Percentiles rank a stretch among this genome's conserved stretches.
phyloP scores from a whole-genome alignment of 306 rosid species.

The Boehmeria nivea region DNA sequence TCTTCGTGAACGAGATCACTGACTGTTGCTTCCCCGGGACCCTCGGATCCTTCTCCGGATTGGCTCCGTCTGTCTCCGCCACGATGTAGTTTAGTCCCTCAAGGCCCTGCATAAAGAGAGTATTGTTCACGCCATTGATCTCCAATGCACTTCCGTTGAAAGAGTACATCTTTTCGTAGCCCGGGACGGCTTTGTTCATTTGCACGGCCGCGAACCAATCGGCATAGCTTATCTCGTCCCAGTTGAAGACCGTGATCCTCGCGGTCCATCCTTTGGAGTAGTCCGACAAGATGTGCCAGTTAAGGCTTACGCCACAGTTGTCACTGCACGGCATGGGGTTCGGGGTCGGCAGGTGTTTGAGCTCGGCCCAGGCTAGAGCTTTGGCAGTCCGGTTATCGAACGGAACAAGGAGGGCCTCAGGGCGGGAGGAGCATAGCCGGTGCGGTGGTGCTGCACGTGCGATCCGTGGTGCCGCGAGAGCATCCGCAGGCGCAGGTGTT shows the following conservation, averaged over 20 bases:
- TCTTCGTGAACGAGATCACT: constrained; percentile 87
- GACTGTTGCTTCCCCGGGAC: constrained; percentile 97
- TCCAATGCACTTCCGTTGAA: constrained; percentile 59
- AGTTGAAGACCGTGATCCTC: constrained; percentile 84
- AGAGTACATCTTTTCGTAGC: constrained; percentile 88
- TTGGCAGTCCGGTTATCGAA: constrained; percentile 60
- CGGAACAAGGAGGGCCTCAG: constrained; percentile 77
- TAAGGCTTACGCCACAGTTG: constrained; percentile 88
- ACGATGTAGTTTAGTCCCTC: constrained; percentile 74
- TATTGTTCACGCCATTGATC: constrained; percentile 48
- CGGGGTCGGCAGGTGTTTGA: constrained; percentile 51
- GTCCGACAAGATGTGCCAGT: constrained; percentile 83
- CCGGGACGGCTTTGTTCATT: constrained; percentile 69
- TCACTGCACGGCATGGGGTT: constrained; percentile 77
- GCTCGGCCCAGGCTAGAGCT: constrained; percentile 75
- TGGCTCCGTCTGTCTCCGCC: constrained; percentile 65
- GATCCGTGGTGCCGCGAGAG: constrained; percentile 36
- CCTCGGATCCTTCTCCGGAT: constrained; percentile 68
- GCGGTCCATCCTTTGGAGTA: constrained; percentile 82
- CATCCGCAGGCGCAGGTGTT: constrained; percentile 97
- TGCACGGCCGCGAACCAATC: constrained; percentile 96
- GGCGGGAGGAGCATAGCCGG: constrained; percentile 90
- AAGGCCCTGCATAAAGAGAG: constrained; percentile 76
- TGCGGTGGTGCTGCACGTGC: constrained; percentile 58
- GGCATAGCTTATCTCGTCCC: constrained; percentile 66